Base-by-base conservation (phyloP, 2,329 filamentous ascomycete species). In the Fonsecaea pugnacius region DNA sequence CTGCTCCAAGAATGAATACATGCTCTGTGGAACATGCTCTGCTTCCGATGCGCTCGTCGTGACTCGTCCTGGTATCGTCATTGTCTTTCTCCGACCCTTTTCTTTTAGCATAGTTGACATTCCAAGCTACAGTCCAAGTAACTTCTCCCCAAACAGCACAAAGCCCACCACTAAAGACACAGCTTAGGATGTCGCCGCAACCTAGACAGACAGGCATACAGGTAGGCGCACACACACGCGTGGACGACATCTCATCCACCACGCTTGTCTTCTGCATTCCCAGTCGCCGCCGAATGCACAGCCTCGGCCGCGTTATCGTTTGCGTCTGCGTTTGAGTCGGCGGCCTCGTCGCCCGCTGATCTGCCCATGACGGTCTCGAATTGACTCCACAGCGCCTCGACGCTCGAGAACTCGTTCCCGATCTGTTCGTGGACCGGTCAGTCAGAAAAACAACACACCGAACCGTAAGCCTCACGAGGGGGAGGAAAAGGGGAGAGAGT, bases 281-380 rank as follows among this genome's bases (percentile, higher is more conserved):
- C 48, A 9, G 56, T 27, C 5, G 14, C 33, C 14, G 8, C 43
- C 30, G 24, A 10, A 16, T 18, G n/a, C 27, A 12, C 43, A 1
- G 32, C 30, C 27, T 36, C 10, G 27, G 6, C 14, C 27, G 30
- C 36, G 53, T 56, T 14, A 27, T 35, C 35, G 50, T 54, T 40
- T 18, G 56, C 32, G 54, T 57, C 27, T 30, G 4, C 27, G 6
- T 30, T 30, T 6, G 27, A 30, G 27, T 30, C 27, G 27, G 27
- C 21, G 58, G 38, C 27, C 38, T 53, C 50, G 32, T 24, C 30
- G 14, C 50, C 62, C 59, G 76, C 77, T 36, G 89, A 85, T 73
- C 89, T 91, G 8, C 87, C 91, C 93, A 97, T 98, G 71, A 98
- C 93, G 70, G 89, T 91, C 79, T 99, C 95, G 74, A 99, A 98